phyloP scores from a whole-genome alignment of 208 protist species.

The Trypanosoma melophagium region DNA sequence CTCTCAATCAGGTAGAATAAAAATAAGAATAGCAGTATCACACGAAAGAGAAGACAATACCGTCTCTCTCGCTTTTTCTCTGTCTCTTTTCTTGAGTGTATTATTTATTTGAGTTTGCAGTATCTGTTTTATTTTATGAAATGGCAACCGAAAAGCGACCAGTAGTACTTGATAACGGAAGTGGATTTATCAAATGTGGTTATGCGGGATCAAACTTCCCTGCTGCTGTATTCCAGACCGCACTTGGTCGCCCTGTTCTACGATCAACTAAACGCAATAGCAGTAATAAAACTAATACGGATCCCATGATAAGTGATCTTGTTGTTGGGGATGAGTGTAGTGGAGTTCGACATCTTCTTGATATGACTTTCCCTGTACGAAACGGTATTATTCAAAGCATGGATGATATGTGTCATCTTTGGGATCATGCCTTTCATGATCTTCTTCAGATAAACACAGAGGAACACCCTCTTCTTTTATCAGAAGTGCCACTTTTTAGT shows the following conservation, averaged over 20 bases:
- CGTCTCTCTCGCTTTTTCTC: too few relatives aligned
- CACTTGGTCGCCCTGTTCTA: constrained; percentile 94
- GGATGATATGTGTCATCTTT: constrained; percentile 96
- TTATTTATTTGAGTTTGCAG: constrained; percentile 13
- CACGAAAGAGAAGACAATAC: too few relatives aligned
- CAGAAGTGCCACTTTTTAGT: constrained; percentile 95
- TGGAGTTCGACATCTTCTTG: constrained; percentile 70
- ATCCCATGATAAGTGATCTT: constrained; percentile 72
- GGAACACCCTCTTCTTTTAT: constrained; percentile 89
- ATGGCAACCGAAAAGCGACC: constrained; percentile 34
- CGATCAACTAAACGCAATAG: constrained; percentile 69
- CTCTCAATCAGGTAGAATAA: background rate
- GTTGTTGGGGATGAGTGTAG: constrained; percentile 94
- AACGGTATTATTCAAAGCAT: constrained; percentile 97
- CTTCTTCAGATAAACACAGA: constrained; percentile 36
- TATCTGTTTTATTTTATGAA: constrained; percentile 10
- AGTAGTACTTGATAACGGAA: constrained; percentile 68
- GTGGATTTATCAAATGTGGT: constrained; percentile 96
- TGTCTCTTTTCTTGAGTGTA: background rate
- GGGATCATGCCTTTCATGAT: constrained; percentile 93
- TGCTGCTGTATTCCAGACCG: constrained; percentile 94
- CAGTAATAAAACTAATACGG: background rate
- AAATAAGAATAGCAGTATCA: background rate
- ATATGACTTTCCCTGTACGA: constrained; percentile 94
- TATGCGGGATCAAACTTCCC: constrained; percentile 97